A percentile compares a stretch with the other conserved stretches of the same genome.
Evolutionary conservation across 2,329 filamentous ascomycete species (phyloP).

Genomic region (Claviceps capensis): DNA sequence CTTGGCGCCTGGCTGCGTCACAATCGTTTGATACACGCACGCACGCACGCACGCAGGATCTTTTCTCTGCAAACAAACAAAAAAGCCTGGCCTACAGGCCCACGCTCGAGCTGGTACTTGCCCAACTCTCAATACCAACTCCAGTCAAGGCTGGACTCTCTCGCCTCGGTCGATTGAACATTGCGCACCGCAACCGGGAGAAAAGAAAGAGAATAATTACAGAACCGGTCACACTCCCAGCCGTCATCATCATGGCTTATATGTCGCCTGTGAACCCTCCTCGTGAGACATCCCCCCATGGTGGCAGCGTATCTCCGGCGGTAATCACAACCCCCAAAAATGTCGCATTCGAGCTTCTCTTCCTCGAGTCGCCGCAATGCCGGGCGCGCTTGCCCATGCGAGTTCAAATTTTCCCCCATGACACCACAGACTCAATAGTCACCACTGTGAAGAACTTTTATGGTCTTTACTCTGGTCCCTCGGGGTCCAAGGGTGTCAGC

Average conservation of each 20-base stretch:
- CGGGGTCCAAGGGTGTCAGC: conserved; percentile 67
- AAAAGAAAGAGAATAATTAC: background rate
- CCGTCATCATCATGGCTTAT: conserved; percentile 26
- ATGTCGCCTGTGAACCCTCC: conserved; percentile 29
- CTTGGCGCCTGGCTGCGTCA: conserved; percentile 8
- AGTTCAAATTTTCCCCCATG: conserved; percentile 86
- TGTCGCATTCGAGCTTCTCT: conserved; percentile 66
- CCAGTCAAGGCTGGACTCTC: conserved; percentile 9
- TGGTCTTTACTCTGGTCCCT: conserved; percentile 69
- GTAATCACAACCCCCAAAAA: conserved; percentile 48
- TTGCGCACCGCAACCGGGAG: background rate
- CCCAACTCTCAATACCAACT: conserved; percentile 11
- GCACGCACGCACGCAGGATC: background rate
- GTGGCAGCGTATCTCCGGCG: conserved; percentile 32
- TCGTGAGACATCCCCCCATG: conserved; percentile 23
- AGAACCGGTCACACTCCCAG: too few species aligned
- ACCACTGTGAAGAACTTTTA: conserved; percentile 99
- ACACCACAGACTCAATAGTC: conserved; percentile 94
- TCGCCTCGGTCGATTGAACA: conserved; percentile 8
- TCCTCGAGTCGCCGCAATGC: conserved; percentile 52
- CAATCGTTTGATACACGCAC: background rate
- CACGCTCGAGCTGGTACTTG: conserved; percentile 14
- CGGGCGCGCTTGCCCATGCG: conserved; percentile 70
- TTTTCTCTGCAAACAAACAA: conserved; percentile 5
- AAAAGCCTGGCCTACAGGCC: conserved; percentile 14